These are phyloP conservation scores for Grammothele lineata DNA, from an alignment of 768 basidiomycete genomes.

Conservation along the genomic window DNA sequence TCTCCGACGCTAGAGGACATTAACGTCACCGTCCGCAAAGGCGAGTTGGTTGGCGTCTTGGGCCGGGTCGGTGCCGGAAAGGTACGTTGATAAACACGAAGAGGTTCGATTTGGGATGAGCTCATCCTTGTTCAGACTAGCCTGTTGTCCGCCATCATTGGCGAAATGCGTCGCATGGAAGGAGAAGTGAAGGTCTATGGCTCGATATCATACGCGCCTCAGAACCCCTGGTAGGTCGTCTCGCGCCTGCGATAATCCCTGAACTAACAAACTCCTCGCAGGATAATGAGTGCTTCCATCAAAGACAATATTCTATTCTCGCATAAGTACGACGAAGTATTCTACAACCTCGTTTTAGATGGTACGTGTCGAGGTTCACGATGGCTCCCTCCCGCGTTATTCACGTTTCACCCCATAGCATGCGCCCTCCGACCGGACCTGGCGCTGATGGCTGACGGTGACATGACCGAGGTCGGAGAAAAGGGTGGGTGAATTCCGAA, in stretches of 20 bases:
- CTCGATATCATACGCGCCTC: conserved; percentile 76
- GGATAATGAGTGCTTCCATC: conserved; percentile 83
- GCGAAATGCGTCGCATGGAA: conserved; percentile 77
- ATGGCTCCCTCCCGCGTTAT: neutral
- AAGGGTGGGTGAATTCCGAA: conserved; percentile 46
- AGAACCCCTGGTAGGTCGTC: conserved; percentile 73
- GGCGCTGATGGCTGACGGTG: conserved; percentile 73
- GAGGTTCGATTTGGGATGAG: no score
- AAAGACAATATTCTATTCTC: conserved; percentile 92
- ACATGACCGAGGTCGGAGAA: conserved; percentile 82
- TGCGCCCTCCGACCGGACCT: conserved; percentile 86
- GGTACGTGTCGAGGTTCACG: conserved; percentile 34
- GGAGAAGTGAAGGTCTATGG: conserved; percentile 71
- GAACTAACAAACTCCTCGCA: conserved; percentile 23
- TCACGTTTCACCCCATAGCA: neutral
- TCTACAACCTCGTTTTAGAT: conserved; percentile 80
- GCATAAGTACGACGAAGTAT: conserved; percentile 80
- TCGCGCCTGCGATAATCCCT: neutral
- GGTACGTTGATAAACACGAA: conserved; percentile 42
- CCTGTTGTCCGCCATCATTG: conserved; percentile 74
- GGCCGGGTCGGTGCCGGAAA: conserved; percentile 93
- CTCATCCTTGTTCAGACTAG: conserved; percentile 46
- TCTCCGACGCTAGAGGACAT: conserved; percentile 75
- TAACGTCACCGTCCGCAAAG: conserved; percentile 69
- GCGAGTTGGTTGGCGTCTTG: conserved; percentile 79